Percentiles rank a stretch among this genome's conserved stretches.
Conservation (phyloP, 192 early-diverging fungal species). For the Borealophlyctis nickersoniae region DNA sequence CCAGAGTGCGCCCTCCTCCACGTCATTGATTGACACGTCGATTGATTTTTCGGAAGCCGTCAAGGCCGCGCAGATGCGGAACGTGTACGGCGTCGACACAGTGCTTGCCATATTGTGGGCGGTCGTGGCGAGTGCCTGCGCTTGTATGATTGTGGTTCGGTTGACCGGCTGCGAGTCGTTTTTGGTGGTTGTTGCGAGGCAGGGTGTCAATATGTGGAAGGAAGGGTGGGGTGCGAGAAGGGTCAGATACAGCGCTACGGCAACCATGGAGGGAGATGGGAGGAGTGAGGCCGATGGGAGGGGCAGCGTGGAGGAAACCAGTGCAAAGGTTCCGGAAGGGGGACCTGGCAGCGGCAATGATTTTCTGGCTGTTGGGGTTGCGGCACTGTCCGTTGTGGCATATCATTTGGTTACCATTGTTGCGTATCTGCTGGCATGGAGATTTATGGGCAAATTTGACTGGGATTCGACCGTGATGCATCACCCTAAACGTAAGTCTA, state of each 20-base stretch:
- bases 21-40: neutral
- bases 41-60: conserved; percentile 5
- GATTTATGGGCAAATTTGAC: conserved; percentile 4
- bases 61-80: neutral
- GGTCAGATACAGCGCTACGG: no score
- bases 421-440: neutral
- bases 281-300: neutral
- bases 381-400: neutral
- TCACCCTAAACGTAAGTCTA: conserved; percentile 7
- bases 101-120: neutral
- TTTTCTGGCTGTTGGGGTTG: neutral
- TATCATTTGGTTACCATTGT: conserved; percentile 1
- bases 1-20: neutral
- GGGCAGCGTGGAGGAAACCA: neutral
- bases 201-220: no score
- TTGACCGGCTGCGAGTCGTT: neutral
- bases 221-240: no score
- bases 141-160: neutral
- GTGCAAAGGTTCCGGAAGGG: no score
- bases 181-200: no score
- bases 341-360: no score
- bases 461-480: conserved; percentile 7
- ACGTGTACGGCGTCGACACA: neutral
- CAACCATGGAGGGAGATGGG: neutral
- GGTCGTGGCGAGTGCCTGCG: neutral